A percentile compares a stretch with the other conserved stretches of the same genome.
phyloP scores from a whole-genome alignment of 306 rosid species.

The Albizia julibrissin region DNA sequence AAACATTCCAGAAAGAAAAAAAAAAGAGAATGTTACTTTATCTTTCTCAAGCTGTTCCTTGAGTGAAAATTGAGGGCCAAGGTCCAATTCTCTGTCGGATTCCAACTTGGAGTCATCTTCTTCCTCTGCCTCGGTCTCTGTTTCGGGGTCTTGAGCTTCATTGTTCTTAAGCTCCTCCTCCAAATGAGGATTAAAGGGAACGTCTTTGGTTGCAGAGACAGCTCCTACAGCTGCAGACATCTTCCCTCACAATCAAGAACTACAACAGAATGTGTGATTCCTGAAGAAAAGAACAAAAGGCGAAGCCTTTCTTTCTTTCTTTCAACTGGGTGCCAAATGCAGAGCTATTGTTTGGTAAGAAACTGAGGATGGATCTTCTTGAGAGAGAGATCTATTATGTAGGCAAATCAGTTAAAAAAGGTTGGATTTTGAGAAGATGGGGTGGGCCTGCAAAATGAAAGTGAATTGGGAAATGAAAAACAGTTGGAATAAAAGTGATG shows the following conservation, averaged over 20 bases:
- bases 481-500: conserved; percentile 38
- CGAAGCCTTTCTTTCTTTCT: conserved; percentile 12
- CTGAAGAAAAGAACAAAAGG: background rate
- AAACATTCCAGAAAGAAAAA: conserved; percentile 1
- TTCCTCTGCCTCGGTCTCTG: conserved; percentile 43
- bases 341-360: conserved; percentile 2
- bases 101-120: conserved; percentile 57
- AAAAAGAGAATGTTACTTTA: conserved; percentile 45
- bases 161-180: conserved; percentile 49
- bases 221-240: conserved; percentile 72
- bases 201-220: conserved; percentile 57
- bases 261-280: background rate
- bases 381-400: background rate
- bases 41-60: conserved; percentile 95
- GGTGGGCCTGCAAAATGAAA: conserved; percentile 30
- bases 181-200: conserved; percentile 43
- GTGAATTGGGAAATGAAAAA: conserved; percentile 31
- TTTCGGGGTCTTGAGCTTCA: conserved; percentile 10
- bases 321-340: conserved; percentile 20
- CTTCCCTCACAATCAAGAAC: conserved; percentile 24
- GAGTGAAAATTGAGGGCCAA: conserved; percentile 86
- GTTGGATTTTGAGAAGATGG: conserved; percentile 29
- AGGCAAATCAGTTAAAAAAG: conserved; percentile 18
- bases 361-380: background rate
- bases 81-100: conserved; percentile 48